Evolutionary conservation across 2,329 filamentous ascomycete species (phyloP).

Genomic region (Cryphonectria nitschkei): DNA sequence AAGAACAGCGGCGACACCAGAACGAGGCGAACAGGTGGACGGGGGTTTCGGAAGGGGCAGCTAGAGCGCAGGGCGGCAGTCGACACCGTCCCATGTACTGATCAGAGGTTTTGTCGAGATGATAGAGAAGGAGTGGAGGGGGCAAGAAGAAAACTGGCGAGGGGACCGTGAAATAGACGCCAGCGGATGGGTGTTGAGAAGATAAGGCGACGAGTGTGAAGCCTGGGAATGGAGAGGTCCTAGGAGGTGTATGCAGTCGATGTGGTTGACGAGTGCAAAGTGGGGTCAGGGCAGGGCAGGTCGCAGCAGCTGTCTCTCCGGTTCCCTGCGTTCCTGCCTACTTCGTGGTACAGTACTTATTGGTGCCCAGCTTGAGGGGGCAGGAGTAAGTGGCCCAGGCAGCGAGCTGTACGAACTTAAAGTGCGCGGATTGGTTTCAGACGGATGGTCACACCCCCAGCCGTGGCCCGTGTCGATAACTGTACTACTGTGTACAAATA

Average conservation of each 20-base stretch:
- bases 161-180: background rate
- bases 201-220: background rate
- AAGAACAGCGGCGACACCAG: conserved; percentile 7
- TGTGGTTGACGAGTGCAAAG: background rate
- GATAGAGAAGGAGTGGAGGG: background rate
- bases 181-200: background rate
- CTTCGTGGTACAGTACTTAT: background rate
- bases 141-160: background rate
- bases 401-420: background rate
- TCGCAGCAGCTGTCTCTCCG: background rate
- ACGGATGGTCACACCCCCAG: background rate
- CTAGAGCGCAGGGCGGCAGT: conserved; percentile 1
- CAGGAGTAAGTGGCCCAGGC: background rate
- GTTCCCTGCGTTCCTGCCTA: background rate
- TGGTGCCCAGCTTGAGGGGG: background rate
- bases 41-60: conserved; percentile 9
- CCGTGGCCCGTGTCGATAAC: background rate
- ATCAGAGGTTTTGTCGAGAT: background rate
- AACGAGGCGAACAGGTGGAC: background rate
- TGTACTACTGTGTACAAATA: background rate
- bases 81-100: background rate
- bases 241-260: background rate
- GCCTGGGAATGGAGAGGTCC: background rate
- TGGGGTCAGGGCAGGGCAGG: background rate
- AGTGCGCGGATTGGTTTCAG: background rate